Evolutionary conservation across 306 rosid genomes (phyloP).

Genomic region (Vigna unguiculata): DNA sequence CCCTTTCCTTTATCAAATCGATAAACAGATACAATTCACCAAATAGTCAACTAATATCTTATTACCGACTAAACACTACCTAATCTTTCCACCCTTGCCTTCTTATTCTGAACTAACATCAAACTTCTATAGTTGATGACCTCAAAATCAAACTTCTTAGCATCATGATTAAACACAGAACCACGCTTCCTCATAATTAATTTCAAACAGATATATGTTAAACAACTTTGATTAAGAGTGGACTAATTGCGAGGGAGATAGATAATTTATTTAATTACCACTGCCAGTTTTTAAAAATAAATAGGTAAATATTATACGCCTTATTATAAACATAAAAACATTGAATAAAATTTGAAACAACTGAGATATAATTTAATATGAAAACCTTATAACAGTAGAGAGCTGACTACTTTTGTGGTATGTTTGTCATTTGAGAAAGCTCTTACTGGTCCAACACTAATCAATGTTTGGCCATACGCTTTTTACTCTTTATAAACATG

Average conservation of each 20-base stretch:
- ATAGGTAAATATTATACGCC: background rate
- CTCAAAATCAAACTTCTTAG: background rate
- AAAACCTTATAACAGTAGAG: background rate
- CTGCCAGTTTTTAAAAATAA: background rate
- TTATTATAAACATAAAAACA: background rate
- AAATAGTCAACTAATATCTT: constrained; percentile 42
- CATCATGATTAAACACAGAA: background rate
- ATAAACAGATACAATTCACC: constrained; percentile 1
- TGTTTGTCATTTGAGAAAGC: background rate
- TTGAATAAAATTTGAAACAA: background rate
- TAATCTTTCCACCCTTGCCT: background rate
- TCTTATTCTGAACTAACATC: background rate
- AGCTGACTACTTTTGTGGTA: background rate
- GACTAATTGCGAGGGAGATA: constrained; percentile 16
- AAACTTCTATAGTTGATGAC: background rate
- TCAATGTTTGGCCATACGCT: constrained; percentile 1
- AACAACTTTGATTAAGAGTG: constrained; percentile 11
- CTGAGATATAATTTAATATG: background rate
- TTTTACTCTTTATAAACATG: background rate
- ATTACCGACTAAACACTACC: constrained; percentile 14
- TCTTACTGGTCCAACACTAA: constrained; percentile 4
- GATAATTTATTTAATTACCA: constrained; percentile 24
- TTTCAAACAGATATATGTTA: background rate
- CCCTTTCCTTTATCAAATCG: constrained; percentile 14
- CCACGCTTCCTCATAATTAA: background rate